phyloP scores from a whole-genome alignment of 331 rosid species.

The Quercus tomentella region DNA sequence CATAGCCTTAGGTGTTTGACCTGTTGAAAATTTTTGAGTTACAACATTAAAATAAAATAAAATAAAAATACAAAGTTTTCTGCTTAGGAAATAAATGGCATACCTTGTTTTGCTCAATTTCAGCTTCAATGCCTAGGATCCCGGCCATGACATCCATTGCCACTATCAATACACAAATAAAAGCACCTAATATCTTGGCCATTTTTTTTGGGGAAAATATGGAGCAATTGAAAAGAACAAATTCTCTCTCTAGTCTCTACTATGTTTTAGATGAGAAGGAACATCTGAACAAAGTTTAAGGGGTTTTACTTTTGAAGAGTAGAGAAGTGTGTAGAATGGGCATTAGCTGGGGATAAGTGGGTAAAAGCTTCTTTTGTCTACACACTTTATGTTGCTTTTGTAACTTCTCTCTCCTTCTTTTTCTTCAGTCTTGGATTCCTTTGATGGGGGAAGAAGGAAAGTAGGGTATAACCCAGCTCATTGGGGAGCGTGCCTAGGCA shows the following conservation, averaged over 20 bases:
- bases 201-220: slow-evolving; percentile 1
- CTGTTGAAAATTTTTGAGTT: slow-evolving; percentile 25
- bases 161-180: slow-evolving; percentile 69
- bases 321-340: slow-evolving; percentile 23
- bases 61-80: neutral
- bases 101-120: slow-evolving; percentile 87
- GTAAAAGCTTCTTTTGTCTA: slow-evolving; percentile 45
- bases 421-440: slow-evolving; percentile 50
- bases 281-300: neutral
- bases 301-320: neutral
- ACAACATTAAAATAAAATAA: neutral
- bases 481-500: slow-evolving; percentile 30
- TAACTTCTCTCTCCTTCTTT: slow-evolving; percentile 17
- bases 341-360: slow-evolving; percentile 18
- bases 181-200: slow-evolving; percentile 50
- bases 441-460: slow-evolving; percentile 68
- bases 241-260: neutral
- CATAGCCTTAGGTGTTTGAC: slow-evolving; percentile 76
- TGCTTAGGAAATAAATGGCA: neutral
- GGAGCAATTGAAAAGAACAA: neutral
- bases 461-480: slow-evolving; percentile 83
- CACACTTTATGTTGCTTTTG: slow-evolving; percentile 39
- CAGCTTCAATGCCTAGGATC: slow-evolving; percentile 86
- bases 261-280: slow-evolving; percentile 1
- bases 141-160: slow-evolving; percentile 74